Percentiles rank a stretch among this genome's conserved stretches.
Conservation (phyloP, 169 alveolate genomes). For the Plasmodium ovale region DNA sequence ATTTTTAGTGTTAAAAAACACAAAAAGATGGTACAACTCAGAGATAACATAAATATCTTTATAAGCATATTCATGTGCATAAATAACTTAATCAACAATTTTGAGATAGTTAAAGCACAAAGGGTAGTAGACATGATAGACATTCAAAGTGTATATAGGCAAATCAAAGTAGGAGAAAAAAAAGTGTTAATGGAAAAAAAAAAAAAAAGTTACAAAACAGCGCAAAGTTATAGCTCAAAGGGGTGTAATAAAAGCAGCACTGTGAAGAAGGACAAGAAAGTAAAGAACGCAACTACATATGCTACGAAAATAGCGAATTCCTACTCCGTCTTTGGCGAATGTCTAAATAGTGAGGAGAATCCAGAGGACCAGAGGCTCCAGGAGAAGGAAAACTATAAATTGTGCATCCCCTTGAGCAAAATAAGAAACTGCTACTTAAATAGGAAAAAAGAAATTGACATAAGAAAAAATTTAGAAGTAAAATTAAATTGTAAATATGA, state of each 20-base stretch:
- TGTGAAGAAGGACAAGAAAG: conserved; percentile 12
- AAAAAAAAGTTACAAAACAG: background rate
- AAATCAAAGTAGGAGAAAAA: conserved; percentile 14
- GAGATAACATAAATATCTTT: background rate
- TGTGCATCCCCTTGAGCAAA: conserved; percentile 1
- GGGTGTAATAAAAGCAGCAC: background rate
- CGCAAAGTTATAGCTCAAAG: background rate
- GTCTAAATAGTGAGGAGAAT: conserved; percentile 15
- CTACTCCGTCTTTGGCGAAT: conserved; percentile 6
- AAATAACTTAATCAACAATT: conserved; percentile 60
- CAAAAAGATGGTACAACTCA: background rate
- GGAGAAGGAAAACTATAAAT: background rate
- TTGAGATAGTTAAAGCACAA: conserved; percentile 28
- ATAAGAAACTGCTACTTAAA: conserved; percentile 17
- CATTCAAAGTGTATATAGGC: conserved; percentile 16
- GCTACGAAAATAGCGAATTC: background rate
- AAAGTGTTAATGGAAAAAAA: conserved; percentile 2
- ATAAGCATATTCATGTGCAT: conserved; percentile 61
- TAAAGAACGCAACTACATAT: background rate
- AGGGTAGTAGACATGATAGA: conserved; percentile 10
- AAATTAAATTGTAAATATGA: conserved; percentile 23
- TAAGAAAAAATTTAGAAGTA: conserved; percentile 35
- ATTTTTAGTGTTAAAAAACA: conserved; percentile 22
- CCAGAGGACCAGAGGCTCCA: no score
- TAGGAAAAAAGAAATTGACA: conserved; percentile 19